phyloP scores from a whole-genome alignment of 768 basidiomycete genomes.

The Austroboletus festivus region DNA sequence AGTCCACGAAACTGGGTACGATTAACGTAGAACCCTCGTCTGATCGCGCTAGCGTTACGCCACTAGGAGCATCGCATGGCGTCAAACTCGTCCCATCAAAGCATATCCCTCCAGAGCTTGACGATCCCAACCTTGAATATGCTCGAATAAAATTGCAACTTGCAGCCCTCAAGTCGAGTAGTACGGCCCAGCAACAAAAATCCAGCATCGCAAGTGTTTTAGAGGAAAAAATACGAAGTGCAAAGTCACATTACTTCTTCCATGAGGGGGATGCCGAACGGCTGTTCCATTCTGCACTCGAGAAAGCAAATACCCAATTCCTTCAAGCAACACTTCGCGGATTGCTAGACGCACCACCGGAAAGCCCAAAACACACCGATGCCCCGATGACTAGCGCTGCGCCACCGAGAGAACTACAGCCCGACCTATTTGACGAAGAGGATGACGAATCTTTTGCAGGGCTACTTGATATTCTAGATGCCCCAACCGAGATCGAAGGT shows the following conservation, averaged over 20 bases:
- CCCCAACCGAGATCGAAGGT: conserved; percentile 54
- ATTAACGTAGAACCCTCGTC: conserved; percentile 36
- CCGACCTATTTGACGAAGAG: conserved; percentile 55
- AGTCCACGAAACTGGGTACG: conserved; percentile 34
- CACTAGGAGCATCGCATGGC: conserved; percentile 7
- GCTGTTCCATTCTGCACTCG: conserved; percentile 51
- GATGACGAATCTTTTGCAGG: conserved; percentile 52
- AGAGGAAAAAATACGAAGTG: conserved; percentile 41
- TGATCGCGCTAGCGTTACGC: conserved; percentile 31
- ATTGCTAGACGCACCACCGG: neutral
- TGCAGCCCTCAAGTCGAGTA: conserved; percentile 40
- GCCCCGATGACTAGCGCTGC: neutral
- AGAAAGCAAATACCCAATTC: conserved; percentile 42
- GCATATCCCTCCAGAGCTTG: conserved; percentile 36
- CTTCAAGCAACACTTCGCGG: conserved; percentile 46
- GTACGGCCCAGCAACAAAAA: conserved; percentile 23
- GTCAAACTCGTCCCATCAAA: conserved; percentile 25
- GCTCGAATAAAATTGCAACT: conserved; percentile 60
- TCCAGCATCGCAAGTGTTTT: conserved; percentile 37
- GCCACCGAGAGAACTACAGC: neutral
- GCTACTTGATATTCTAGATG: conserved; percentile 72
- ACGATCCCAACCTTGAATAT: conserved; percentile 62
- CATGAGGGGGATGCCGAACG: conserved; percentile 62
- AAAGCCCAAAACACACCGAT: neutral
- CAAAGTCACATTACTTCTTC: conserved; percentile 67